phyloP scores from a whole-genome alignment of 352 stramenopile species.

The Phytophthora capsici region DNA sequence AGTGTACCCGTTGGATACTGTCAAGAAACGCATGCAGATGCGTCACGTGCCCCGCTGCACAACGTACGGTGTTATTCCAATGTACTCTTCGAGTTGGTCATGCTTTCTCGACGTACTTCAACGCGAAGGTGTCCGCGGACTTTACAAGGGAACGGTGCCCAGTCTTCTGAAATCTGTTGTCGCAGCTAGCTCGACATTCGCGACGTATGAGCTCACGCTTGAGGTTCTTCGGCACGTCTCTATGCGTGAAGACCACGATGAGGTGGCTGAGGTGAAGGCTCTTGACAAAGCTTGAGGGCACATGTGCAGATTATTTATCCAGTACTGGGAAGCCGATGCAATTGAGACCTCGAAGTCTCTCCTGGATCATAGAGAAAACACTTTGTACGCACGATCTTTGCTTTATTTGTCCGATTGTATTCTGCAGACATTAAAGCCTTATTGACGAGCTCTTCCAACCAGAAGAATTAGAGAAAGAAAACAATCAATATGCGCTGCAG shows the following conservation, averaged over 20 bases:
- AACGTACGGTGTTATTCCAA: conserved; percentile 72
- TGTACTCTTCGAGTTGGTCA: conserved; percentile 66
- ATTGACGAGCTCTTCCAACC: too few species aligned
- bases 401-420: too few species aligned
- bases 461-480: not conserved
- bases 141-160: conserved; percentile 84
- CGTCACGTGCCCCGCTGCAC: conserved; percentile 65
- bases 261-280: conserved; percentile 18
- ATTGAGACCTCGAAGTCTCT: conserved; percentile 1
- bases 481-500: conserved; percentile 15
- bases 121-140: conserved; percentile 64
- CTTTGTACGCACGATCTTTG: conserved; percentile 1
- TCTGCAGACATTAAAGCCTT: too few species aligned
- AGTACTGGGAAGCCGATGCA: not conserved
- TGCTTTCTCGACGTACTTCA: conserved; percentile 69
- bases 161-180: conserved; percentile 86
- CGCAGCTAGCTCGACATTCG: conserved; percentile 80
- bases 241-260: conserved; percentile 12
- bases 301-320: conserved; percentile 12
- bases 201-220: conserved; percentile 74
- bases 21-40: conserved; percentile 97
- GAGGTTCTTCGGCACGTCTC: conserved; percentile 42
- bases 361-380: conserved; percentile 20
- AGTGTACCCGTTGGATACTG: conserved; percentile 95
- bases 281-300: conserved; percentile 15